Conservation (phyloP, 257 asterid genomes). For the Plantago ovata region DNA sequence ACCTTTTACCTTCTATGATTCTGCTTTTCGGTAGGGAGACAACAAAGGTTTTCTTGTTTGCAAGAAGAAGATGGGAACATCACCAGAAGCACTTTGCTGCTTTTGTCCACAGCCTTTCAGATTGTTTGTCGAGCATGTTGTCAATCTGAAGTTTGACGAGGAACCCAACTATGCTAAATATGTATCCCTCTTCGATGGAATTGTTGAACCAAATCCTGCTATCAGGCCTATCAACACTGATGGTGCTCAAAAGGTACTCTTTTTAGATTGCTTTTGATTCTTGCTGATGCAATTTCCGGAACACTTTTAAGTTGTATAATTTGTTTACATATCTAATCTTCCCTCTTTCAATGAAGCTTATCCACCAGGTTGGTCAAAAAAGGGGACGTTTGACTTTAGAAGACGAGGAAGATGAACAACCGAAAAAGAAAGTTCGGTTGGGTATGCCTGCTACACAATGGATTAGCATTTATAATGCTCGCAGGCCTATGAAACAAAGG, state of each 20-base stretch:
- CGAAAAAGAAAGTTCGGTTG: constrained; percentile 69
- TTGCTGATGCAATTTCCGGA: constrained; percentile 1
- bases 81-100: constrained; percentile 65
- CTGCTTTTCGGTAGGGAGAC: constrained; percentile 54
- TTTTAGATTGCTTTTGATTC: constrained; percentile 13
- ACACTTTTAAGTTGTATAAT: not conserved
- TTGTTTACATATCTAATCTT: constrained; percentile 24
- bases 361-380: constrained; percentile 70
- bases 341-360: constrained; percentile 43
- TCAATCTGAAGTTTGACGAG: constrained; percentile 80
- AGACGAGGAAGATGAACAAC: constrained; percentile 75
- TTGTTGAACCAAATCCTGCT: constrained; percentile 69
- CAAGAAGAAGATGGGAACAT: constrained; percentile 84
- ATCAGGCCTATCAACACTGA: constrained; percentile 80
- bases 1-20: constrained; percentile 6
- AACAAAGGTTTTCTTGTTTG: constrained; percentile 81
- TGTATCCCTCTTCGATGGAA: constrained; percentile 71
- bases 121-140: constrained; percentile 60
- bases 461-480: constrained; percentile 80
- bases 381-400: constrained; percentile 62
- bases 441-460: constrained; percentile 85
- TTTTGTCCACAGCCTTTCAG: constrained; percentile 70
- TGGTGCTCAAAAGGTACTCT: constrained; percentile 78
- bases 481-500: constrained; percentile 91
- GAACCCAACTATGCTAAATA: constrained; percentile 75